Percentiles rank a stretch among this genome's conserved stretches.
phyloP scores from a whole-genome alignment of 2,329 filamentous ascomycete genomes.

The Fusarium equiseti region DNA sequence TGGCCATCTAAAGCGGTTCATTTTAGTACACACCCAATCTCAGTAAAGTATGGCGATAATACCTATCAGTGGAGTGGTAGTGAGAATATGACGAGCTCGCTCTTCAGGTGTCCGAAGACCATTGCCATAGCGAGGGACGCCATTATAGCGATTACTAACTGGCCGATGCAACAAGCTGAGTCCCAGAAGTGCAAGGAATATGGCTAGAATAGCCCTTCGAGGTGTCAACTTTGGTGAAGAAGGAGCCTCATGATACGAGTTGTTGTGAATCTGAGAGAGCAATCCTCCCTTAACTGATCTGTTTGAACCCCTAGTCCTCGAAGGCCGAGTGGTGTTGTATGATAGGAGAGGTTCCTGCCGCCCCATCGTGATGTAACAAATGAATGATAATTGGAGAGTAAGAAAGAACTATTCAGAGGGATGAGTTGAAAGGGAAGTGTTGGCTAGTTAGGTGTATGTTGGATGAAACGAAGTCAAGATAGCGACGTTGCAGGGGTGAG shows the following conservation, averaged over 20 bases:
- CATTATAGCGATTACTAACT: constrained; percentile 42
- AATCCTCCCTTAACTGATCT: constrained; percentile 36
- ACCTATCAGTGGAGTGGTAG: constrained; percentile 64
- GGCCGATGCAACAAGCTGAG: constrained; percentile 47
- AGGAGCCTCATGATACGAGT: constrained; percentile 34
- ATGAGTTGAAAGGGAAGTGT: not conserved
- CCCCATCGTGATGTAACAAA: constrained; percentile 32
- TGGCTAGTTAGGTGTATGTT: not conserved
- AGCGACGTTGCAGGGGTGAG: constrained; percentile 28
- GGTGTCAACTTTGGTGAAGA: constrained; percentile 45
- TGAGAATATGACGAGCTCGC: constrained; percentile 61
- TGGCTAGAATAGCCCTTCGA: constrained; percentile 40
- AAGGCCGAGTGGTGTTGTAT: constrained; percentile 30
- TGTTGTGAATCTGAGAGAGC: constrained; percentile 37
- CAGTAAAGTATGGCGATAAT: constrained; percentile 2
- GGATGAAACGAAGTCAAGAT: constrained; percentile 11
- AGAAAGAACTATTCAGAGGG: not conserved
- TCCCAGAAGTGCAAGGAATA: constrained; percentile 45
- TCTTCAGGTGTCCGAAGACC: constrained; percentile 56
- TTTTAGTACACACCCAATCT: not conserved
- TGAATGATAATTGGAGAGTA: not conserved
- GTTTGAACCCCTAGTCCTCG: constrained; percentile 31
- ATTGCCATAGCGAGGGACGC: constrained; percentile 43
- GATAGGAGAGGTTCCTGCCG: constrained; percentile 41
- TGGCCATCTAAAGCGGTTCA: constrained; percentile 77